Evolutionary conservation across 805 yeast species (phyloP), one percentile per base, ranked within the genome.

Genomic region (Jamesozyma spencerorum): DNA sequence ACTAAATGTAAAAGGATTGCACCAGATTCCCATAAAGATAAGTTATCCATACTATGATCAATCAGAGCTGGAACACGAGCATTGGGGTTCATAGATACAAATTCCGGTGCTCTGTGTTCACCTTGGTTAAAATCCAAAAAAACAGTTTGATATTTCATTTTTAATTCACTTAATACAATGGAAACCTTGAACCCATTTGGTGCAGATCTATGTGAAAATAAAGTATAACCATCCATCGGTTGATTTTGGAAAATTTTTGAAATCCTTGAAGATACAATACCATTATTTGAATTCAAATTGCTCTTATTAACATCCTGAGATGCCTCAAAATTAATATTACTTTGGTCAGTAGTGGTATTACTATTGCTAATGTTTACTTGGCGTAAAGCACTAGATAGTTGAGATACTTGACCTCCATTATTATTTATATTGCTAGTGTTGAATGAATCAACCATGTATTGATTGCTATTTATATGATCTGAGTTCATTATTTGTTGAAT

Each of bases 131-230:
- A 86, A 63, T 88, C 96, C 41, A 88, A 69, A 51, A 85, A 81
- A 40, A 87, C 77, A 3, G 96, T 86, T 49, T 79, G 77, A 65
- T 82, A 90, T 28, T 75, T 75, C 54, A 81, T 72, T 43, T 82
- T 81, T 51, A 90, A 72, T 62, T 90, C 97, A 43, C 86, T 76
- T 43, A 90, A 69, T 20, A 86, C 81, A 36, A 88, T 86, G 18
- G 96, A 95, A 13, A 90, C 95, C 63, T 90, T 90, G 70, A 85
- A 88, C 1, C 96, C 97, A 62, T 88, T 88, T 22, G 97, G 97
- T 1, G 96, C 96, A 2, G 90, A 81, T 49, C 94, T 80, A 77
- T 63, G 94, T 54, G 75, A 84, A 47, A 75, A 86, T 33, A 88
- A 68, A 1, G 95, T 85, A 60, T 75, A 85, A 2, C 96, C 97